A percentile compares a stretch with the other conserved stretches of the same genome.
Evolutionary conservation across 2,329 filamentous ascomycete genomes (phyloP).

Genomic region (Westerdykella sp.): DNA sequence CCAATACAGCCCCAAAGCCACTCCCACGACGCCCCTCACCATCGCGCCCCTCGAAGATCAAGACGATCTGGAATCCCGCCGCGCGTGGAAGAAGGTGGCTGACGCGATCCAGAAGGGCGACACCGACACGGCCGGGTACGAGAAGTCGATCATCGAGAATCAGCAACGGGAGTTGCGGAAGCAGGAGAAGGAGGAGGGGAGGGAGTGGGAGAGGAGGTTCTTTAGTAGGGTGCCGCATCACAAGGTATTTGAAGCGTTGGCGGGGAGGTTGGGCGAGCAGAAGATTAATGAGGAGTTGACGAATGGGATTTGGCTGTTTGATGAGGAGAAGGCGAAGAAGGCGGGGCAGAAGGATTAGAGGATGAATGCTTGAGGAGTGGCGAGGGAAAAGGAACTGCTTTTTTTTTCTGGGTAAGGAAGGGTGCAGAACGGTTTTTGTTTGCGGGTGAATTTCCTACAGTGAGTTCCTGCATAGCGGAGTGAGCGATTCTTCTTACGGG

Average conservation of each 20-base stretch:
- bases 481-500: no score
- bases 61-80: slow-evolving; percentile 78
- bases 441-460: no score
- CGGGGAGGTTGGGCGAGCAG: slow-evolving; percentile 40
- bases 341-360: slow-evolving; percentile 8
- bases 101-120: slow-evolving; percentile 73
- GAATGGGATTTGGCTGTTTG: slow-evolving; percentile 64
- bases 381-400: no score
- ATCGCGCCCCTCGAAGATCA: slow-evolving; percentile 71
- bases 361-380: no score
- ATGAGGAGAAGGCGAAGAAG: slow-evolving; percentile 45
- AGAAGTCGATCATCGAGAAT: slow-evolving; percentile 88
- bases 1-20: slow-evolving; percentile 43
- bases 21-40: slow-evolving; percentile 57
- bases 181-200: slow-evolving; percentile 67
- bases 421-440: no score
- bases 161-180: slow-evolving; percentile 72
- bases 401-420: no score
- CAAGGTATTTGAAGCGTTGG: slow-evolving; percentile 45
- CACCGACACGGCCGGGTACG: slow-evolving; percentile 69
- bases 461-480: no score
- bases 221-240: slow-evolving; percentile 51
- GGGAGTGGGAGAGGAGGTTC: slow-evolving; percentile 76
- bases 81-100: slow-evolving; percentile 83
- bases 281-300: slow-evolving; percentile 58